These are phyloP conservation scores for Backusella australiensis DNA, from an alignment of 192 early-diverging fungal genomes.

Conservation along the genomic window DNA sequence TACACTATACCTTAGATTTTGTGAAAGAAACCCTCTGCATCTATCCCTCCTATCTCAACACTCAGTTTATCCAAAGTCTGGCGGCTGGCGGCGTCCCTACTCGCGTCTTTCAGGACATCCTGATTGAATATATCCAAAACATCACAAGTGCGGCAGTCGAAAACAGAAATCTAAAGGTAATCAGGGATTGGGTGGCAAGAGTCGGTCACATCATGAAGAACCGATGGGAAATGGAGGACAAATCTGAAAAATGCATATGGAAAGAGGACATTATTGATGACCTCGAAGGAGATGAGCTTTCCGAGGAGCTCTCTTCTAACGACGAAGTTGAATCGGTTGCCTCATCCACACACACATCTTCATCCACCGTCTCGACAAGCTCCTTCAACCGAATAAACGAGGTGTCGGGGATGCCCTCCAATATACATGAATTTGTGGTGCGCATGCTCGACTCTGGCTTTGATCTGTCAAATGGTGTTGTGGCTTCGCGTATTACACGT, in stretches of 20 bases:
- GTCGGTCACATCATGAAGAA: slow-evolving; percentile 1
- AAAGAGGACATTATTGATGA: background rate
- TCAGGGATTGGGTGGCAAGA: slow-evolving; percentile 28
- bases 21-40: slow-evolving; percentile 13
- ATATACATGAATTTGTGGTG: slow-evolving; percentile 17
- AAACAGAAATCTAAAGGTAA: background rate
- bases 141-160: slow-evolving; percentile 11
- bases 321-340: background rate
- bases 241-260: background rate
- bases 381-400: background rate
- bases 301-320: background rate
- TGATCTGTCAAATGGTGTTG: slow-evolving; percentile 20
- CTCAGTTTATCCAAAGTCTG: slow-evolving; percentile 33
- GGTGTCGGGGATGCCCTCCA: slow-evolving; percentile 24
- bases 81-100: slow-evolving; percentile 23
- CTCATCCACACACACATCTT: background rate
- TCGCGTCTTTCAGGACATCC: slow-evolving; percentile 27
- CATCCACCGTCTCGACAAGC: background rate
- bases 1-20: slow-evolving; percentile 33
- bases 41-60: slow-evolving; percentile 27
- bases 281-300: background rate
- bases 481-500: slow-evolving; percentile 25
- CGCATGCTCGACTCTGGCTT: slow-evolving; percentile 36
- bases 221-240: slow-evolving; percentile 17
- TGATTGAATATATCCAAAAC: slow-evolving; percentile 25